Conservation (phyloP, 2,329 filamentous ascomycete species). For the Aspergillus jensenii region DNA sequence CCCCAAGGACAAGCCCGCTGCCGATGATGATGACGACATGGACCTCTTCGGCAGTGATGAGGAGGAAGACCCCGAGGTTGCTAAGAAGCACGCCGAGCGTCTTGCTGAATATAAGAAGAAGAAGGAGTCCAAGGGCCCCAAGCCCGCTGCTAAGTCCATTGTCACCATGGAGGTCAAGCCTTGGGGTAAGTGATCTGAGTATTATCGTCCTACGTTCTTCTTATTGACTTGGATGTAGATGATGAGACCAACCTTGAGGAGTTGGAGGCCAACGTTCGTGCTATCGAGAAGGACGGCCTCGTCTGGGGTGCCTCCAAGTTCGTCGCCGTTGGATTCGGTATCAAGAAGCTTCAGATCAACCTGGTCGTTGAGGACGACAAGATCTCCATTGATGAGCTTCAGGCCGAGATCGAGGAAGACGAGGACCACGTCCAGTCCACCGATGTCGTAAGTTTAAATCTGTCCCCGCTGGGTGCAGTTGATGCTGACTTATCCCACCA, state of each 20-base stretch:
- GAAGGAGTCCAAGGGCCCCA: constrained; percentile 82
- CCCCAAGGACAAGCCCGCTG: constrained; percentile 72
- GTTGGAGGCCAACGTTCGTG: constrained; percentile 76
- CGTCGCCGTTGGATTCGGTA: constrained; percentile 89
- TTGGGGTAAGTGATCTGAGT: constrained; percentile 71
- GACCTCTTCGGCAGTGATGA: constrained; percentile 92
- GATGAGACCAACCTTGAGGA: constrained; percentile 90
- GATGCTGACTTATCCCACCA: constrained; percentile 25
- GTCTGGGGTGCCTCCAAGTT: constrained; percentile 93
- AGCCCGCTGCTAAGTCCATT: constrained; percentile 91
- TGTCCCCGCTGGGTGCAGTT: background rate
- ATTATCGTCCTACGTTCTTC: background rate
- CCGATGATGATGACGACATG: constrained; percentile 74
- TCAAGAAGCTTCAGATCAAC: constrained; percentile 99
- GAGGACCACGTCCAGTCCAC: constrained; percentile 97
- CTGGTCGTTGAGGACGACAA: constrained; percentile 97
- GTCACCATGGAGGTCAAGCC: constrained; percentile 97
- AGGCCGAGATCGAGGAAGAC: constrained; percentile 79
- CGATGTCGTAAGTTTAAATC: constrained; percentile 63
- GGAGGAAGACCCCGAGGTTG: constrained; percentile 89
- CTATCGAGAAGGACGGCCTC: constrained; percentile 88
- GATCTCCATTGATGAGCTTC: constrained; percentile 80
- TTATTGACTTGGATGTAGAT: constrained; percentile 52
- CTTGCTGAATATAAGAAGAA: constrained; percentile 94
- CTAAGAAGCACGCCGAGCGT: constrained; percentile 79